phyloP scores from a whole-genome alignment of 2,329 filamentous ascomycete genomes.

The Aaosphaeria arxii region DNA sequence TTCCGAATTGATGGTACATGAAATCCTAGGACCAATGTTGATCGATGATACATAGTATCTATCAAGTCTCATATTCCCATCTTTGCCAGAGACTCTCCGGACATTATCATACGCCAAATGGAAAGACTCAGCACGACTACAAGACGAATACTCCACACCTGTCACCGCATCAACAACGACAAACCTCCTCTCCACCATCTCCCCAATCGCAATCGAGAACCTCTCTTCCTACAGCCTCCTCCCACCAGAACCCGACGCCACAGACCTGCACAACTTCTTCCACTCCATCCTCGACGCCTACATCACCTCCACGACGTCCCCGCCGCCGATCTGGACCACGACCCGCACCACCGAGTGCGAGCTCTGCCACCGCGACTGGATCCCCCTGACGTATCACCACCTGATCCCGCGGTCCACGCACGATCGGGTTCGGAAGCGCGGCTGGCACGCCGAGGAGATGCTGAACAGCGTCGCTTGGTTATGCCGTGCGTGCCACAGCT shows the following conservation, averaged over 20 bases:
- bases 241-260: conserved; percentile 34
- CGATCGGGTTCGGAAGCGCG: conserved; percentile 70
- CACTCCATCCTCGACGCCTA: conserved; percentile 63
- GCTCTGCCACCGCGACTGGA: conserved; percentile 71
- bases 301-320: conserved; percentile 53
- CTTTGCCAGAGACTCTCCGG: conserved; percentile 60
- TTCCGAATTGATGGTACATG: no score
- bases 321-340: conserved; percentile 62
- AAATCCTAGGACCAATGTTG: no score
- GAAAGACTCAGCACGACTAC: conserved; percentile 49
- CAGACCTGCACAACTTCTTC: conserved; percentile 54
- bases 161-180: conserved; percentile 53
- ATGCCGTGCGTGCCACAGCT: conserved; percentile 78
- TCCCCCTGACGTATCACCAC: conserved; percentile 79
- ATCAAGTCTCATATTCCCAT: conserved; percentile 64
- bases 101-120: conserved; percentile 59
- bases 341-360: conserved; percentile 64
- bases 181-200: conserved; percentile 49
- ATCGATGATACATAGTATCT: conserved; percentile 51
- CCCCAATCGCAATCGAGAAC: conserved; percentile 63
- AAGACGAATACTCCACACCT: conserved; percentile 56
- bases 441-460: conserved; percentile 74
- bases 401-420: conserved; percentile 78
- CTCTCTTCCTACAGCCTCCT: conserved; percentile 66
- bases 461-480: conserved; percentile 82